These are phyloP conservation scores for Xerocomellus chrysenteron DNA, from an alignment of 768 basidiomycete genomes.

Conservation along the genomic window DNA sequence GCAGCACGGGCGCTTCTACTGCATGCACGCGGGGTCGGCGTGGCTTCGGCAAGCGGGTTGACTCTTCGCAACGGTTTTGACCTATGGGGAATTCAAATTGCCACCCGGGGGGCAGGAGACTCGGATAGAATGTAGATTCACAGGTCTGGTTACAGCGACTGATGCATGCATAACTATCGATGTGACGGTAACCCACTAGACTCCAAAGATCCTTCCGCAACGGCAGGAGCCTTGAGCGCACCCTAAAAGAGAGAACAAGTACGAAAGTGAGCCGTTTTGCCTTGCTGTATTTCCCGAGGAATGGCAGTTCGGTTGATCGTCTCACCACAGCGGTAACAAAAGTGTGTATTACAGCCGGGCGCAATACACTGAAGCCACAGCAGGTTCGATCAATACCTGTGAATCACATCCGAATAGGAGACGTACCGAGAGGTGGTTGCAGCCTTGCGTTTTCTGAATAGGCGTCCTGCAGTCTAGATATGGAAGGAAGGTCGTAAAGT, in stretches of 20 bases:
- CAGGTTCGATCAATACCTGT: neutral
- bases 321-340: slow-evolving; percentile 51
- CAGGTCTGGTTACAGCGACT: neutral
- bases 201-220: too few relatives aligned
- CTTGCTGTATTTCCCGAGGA: slow-evolving; percentile 31
- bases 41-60: neutral
- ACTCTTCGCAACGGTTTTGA: too few relatives aligned
- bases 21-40: neutral
- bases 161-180: neutral
- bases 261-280: slow-evolving; percentile 34
- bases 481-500: neutral
- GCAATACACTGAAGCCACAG: slow-evolving; percentile 44
- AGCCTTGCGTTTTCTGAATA: slow-evolving; percentile 50
- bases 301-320: slow-evolving; percentile 43
- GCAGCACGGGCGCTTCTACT: slow-evolving; percentile 6
- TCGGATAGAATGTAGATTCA: neutral
- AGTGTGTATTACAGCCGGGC: slow-evolving; percentile 58
- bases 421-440: slow-evolving; percentile 60
- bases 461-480: slow-evolving; percentile 45
- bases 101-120: neutral
- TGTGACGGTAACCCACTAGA: neutral
- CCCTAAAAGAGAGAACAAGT: slow-evolving; percentile 28
- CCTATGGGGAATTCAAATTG: neutral
- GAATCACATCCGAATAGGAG: neutral
- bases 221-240: too few relatives aligned